Conservation (phyloP, 805 yeast species). For the Wickerhamiella galacta region DNA sequence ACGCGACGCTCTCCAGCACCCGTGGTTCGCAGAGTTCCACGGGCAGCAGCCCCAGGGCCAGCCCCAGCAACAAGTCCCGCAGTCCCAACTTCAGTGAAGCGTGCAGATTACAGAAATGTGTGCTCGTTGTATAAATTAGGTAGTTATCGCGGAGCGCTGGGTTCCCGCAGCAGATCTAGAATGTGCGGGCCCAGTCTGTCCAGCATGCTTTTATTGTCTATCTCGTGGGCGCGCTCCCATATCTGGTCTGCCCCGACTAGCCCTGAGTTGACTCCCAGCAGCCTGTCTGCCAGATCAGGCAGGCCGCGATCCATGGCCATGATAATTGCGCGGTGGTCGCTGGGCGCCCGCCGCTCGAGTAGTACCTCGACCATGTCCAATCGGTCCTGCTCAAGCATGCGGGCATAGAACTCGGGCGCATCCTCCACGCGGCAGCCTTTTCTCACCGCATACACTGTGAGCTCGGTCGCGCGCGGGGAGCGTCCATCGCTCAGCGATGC, state of each 20-base stretch:
- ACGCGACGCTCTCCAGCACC: constrained; percentile 39
- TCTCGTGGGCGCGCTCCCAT: neutral
- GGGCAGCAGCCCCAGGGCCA: constrained; percentile 1
- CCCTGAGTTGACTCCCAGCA: constrained; percentile 6
- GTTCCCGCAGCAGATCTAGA: too few relatives aligned
- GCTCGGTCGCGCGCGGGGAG: constrained; percentile 6
- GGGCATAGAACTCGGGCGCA: constrained; percentile 4
- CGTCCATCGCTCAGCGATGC: constrained; percentile 41
- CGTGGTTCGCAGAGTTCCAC: constrained; percentile 68
- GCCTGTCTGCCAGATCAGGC: constrained; percentile 6
- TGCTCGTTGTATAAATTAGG: neutral
- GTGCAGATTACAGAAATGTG: neutral
- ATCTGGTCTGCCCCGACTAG: neutral
- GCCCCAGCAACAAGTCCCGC: neutral
- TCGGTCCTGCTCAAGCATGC: constrained; percentile 1
- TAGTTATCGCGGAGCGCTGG: too few relatives aligned
- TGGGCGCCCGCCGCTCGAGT: constrained; percentile 3
- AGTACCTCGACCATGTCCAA: constrained; percentile 6
- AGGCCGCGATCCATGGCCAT: constrained; percentile 5
- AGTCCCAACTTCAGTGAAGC: neutral
- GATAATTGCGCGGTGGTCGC: constrained; percentile 5
- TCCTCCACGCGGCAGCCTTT: constrained; percentile 11
- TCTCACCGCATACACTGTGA: constrained; percentile 17
- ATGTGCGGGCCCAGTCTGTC: neutral
- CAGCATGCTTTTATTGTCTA: neutral